phyloP scores from a whole-genome alignment of 2,329 filamentous ascomycete species.

The Penicillium thymicola region DNA sequence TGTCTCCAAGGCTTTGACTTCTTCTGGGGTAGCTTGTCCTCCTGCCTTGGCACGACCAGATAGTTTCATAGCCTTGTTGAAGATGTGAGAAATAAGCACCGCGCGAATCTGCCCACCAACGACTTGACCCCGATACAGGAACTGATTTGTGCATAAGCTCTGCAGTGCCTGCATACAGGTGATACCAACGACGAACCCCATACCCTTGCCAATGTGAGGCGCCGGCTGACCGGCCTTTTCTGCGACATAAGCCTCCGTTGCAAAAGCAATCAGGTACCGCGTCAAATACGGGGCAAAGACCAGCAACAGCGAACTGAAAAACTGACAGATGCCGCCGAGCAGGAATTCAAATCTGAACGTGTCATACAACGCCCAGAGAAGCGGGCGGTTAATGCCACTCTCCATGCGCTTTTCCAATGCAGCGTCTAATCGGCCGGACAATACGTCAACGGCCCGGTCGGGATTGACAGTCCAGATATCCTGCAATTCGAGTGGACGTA shows the following conservation, averaged over 20 bases:
- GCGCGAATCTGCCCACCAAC: conserved; percentile 80
- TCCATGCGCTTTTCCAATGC: conserved; percentile 68
- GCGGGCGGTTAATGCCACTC: conserved; percentile 66
- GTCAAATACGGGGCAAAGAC: conserved; percentile 82
- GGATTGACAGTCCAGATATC: conserved; percentile 92
- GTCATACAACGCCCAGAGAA: conserved; percentile 80
- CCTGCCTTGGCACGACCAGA: conserved; percentile 86
- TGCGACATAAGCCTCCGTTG: conserved; percentile 72
- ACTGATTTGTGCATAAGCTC: conserved; percentile 80
- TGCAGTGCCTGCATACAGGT: conserved; percentile 81
- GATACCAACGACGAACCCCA: conserved; percentile 81
- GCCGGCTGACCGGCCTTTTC: conserved; percentile 48
- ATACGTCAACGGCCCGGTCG: conserved; percentile 65
- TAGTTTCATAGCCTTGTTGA: conserved; percentile 86
- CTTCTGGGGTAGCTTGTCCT: conserved; percentile 55
- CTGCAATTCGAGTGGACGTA: conserved; percentile 73
- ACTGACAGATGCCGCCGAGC: conserved; percentile 73
- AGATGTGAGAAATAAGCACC: conserved; percentile 80
- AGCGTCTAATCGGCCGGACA: conserved; percentile 63
- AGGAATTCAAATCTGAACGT: conserved; percentile 82
- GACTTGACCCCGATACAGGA: conserved; percentile 89
- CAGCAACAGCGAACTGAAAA: conserved; percentile 68
- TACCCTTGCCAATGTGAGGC: conserved; percentile 69
- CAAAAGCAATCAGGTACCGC: conserved; percentile 82
- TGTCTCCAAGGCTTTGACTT: conserved; percentile 45